phyloP scores from a whole-genome alignment of 495 filamentous ascomycete genomes.

The Penicillium lagena region DNA sequence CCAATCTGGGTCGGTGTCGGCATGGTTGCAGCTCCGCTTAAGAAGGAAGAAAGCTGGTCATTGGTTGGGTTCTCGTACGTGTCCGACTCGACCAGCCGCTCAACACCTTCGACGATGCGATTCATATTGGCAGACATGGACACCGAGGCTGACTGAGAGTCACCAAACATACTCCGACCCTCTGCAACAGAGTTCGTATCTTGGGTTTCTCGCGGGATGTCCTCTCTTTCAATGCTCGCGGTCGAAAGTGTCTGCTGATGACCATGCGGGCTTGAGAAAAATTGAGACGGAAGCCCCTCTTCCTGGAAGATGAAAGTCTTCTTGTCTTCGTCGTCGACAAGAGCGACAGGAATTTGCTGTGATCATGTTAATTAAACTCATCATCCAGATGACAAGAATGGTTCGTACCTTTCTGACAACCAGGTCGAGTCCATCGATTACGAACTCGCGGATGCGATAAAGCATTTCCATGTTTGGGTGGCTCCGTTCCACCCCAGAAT shows the following conservation, averaged over 20 bases:
- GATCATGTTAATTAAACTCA: neutral
- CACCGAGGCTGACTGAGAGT: conserved; percentile 40
- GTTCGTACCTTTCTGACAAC: conserved; percentile 44
- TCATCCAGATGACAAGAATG: too few relatives aligned
- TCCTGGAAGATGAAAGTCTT: conserved; percentile 52
- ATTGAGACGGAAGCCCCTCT: conserved; percentile 45
- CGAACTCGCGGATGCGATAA: conserved; percentile 58
- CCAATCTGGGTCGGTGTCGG: conserved; percentile 19
- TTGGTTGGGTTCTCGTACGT: conserved; percentile 38
- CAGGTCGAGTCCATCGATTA: conserved; percentile 58
- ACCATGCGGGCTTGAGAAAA: conserved; percentile 36
- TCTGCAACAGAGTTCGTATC: conserved; percentile 26
- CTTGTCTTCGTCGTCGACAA: conserved; percentile 41
- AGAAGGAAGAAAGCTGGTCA: conserved; percentile 16
- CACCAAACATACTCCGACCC: conserved; percentile 30
- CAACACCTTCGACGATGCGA: conserved; percentile 55
- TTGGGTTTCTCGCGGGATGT: conserved; percentile 30
- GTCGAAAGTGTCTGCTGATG: conserved; percentile 32
- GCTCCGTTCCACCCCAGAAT: conserved; percentile 47
- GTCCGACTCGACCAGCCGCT: conserved; percentile 53
- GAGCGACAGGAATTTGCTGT: conserved; percentile 39
- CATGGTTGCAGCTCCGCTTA: conserved; percentile 16
- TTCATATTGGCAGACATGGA: conserved; percentile 48
- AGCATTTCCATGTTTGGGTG: conserved; percentile 68
- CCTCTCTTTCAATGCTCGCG: conserved; percentile 37